These are phyloP conservation scores for Populus nigra DNA, from an alignment of 345 rosid species.

Conservation along the genomic window DNA sequence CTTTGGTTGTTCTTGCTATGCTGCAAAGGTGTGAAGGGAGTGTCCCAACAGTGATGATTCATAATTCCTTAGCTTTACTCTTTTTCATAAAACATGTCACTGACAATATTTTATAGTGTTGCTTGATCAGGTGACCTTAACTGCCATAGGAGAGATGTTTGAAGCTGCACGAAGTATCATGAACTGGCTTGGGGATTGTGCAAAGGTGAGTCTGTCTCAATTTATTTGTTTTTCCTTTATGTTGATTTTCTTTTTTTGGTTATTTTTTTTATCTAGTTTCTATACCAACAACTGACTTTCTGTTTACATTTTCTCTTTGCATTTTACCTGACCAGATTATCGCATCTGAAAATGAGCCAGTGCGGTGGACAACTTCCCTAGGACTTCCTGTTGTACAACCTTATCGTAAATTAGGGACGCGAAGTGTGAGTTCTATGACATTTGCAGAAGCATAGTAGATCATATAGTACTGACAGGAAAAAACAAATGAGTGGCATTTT, in stretches of 20 bases:
- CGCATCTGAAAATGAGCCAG: conserved; percentile 87
- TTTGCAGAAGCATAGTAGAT: not conserved
- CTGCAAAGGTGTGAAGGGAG: conserved; percentile 72
- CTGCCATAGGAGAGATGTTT: conserved; percentile 94
- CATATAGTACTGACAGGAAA: not conserved
- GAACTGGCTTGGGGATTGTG: conserved; percentile 97
- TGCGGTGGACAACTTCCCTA: conserved; percentile 90
- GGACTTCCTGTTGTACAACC: conserved; percentile 99
- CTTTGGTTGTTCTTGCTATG: conserved; percentile 83
- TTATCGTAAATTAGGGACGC: conserved; percentile 69
- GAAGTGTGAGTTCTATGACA: conserved; percentile 50
- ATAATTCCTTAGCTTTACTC: not conserved
- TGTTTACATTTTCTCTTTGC: not conserved
- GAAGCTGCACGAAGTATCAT: conserved; percentile 91
- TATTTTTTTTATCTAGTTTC: not conserved
- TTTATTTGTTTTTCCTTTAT: not conserved
- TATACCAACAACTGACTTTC: not conserved
- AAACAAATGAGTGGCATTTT: not conserved
- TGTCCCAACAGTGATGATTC: not conserved
- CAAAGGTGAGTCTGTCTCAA: conserved; percentile 54
- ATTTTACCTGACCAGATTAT: conserved; percentile 48
- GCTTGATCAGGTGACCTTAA: conserved; percentile 63
- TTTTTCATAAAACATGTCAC: not conserved
- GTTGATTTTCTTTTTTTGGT: not conserved
- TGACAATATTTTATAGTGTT: conserved; percentile 14